phyloP scores from a whole-genome alignment of 192 early-diverging fungal genomes.

The Mortierella hygrophila region DNA sequence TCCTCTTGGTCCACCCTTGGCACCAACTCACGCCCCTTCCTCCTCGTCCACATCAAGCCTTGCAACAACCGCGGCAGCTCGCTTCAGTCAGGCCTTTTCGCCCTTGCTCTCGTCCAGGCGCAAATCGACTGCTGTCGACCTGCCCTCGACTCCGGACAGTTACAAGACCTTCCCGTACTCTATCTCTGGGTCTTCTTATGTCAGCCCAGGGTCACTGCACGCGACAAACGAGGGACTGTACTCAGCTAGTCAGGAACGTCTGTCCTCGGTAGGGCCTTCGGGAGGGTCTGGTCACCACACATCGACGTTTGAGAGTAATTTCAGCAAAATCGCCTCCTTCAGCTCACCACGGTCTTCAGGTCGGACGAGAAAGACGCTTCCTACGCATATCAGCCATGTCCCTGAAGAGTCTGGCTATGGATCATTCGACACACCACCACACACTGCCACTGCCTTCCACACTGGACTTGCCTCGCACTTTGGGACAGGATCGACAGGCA shows the following conservation, averaged over 20 bases:
- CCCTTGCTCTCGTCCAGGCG: slow-evolving; percentile 43
- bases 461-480: slow-evolving; percentile 43
- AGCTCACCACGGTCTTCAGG: slow-evolving; percentile 42
- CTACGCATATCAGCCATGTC: slow-evolving; percentile 32
- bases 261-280: slow-evolving; percentile 3
- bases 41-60: slow-evolving; percentile 16
- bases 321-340: slow-evolving; percentile 48
- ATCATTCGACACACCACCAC: slow-evolving; percentile 34
- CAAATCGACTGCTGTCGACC: slow-evolving; percentile 38
- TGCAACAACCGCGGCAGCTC: slow-evolving; percentile 29
- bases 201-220: slow-evolving; percentile 32
- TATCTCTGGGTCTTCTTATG: slow-evolving; percentile 13
- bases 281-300: slow-evolving; percentile 4
- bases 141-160: slow-evolving; percentile 45
- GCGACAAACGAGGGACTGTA: background rate
- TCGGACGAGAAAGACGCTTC: slow-evolving; percentile 39
- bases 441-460: slow-evolving; percentile 46
- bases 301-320: slow-evolving; percentile 30
- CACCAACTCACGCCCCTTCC: slow-evolving; percentile 18
- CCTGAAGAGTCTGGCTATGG: slow-evolving; percentile 33
- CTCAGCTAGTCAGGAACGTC: slow-evolving; percentile 36
- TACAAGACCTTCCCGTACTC: slow-evolving; percentile 25
- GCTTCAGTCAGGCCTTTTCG: slow-evolving; percentile 48
- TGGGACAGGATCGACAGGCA: slow-evolving; percentile 26
- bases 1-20: slow-evolving; percentile 14